A percentile compares a stretch with the other conserved stretches of the same genome.
Evolutionary conservation across 2,329 filamentous ascomycete genomes (phyloP).

Genomic region (Monosporascus sp.): DNA sequence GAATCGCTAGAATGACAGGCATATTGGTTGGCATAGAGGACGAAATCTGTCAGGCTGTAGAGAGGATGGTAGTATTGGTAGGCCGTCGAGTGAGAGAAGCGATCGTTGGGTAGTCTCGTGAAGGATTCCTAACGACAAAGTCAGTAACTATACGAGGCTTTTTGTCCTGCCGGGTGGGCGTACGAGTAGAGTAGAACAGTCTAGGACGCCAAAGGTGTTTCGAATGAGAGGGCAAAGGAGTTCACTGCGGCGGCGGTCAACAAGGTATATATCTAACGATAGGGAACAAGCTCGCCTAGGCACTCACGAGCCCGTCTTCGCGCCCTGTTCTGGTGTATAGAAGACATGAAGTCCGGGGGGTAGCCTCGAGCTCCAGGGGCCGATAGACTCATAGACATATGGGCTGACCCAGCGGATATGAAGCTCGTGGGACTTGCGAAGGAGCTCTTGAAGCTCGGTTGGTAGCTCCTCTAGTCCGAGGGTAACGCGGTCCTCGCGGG

Average conservation of each 20-base stretch:
- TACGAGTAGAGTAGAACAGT: conserved; percentile 30
- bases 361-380: conserved; percentile 69
- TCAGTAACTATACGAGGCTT: conserved; percentile 44
- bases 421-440: conserved; percentile 63
- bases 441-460: conserved; percentile 53
- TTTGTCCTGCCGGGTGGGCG: conserved; percentile 6
- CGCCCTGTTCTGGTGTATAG: conserved; percentile 54
- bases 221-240: conserved; percentile 26
- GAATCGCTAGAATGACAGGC: conserved; percentile 28
- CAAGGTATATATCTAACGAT: too few species aligned
- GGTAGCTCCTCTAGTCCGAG: conserved; percentile 70
- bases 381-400: conserved; percentile 48
- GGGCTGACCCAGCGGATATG: conserved; percentile 75
- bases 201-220: conserved; percentile 26
- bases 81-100: conserved; percentile 56
- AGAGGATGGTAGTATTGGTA: conserved; percentile 68
- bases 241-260: conserved; percentile 9
- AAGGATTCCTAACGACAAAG: conserved; percentile 59
- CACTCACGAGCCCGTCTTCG: conserved; percentile 15
- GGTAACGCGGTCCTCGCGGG: conserved; percentile 75
- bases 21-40: conserved; percentile 39
- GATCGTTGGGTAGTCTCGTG: conserved; percentile 47
- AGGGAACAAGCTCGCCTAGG: too few species aligned
- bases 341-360: conserved; percentile 79
- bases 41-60: conserved; percentile 49